Conservation (phyloP, 306 rosid species). For the Fragaria iinumae region DNA sequence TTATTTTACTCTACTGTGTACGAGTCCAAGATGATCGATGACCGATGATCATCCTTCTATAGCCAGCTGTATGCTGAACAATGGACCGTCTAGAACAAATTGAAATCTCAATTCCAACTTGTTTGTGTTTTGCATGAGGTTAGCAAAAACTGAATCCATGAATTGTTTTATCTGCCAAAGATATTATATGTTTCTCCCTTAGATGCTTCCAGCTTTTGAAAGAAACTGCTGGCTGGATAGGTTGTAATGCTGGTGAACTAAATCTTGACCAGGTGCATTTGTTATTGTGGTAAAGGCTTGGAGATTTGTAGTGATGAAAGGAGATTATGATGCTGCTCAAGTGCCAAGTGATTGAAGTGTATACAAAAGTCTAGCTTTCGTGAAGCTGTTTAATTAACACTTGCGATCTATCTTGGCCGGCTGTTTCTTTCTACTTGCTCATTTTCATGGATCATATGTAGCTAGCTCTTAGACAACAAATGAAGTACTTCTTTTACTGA, state of each 20-base stretch:
- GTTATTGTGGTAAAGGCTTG: neutral
- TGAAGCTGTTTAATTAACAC: no score
- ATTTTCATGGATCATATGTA: neutral
- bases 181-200: neutral
- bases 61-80: slow-evolving; percentile 7
- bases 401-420: no score
- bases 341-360: no score
- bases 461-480: neutral
- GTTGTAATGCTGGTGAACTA: slow-evolving; percentile 1
- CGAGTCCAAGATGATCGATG: slow-evolving; percentile 16
- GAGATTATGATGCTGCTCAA: neutral
- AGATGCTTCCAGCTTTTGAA: slow-evolving; percentile 18
- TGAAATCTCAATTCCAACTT: neutral
- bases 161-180: slow-evolving; percentile 22
- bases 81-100: slow-evolving; percentile 24
- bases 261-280: neutral
- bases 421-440: neutral
- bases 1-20: neutral
- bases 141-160: slow-evolving; percentile 1
- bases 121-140: slow-evolving; percentile 6
- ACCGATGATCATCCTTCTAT: neutral
- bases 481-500: neutral
- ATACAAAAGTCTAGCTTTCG: no score
- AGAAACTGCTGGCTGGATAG: neutral
- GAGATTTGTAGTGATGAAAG: neutral